Evolutionary conservation across 1,284 basidiomycete genomes (phyloP), one percentile per base, ranked within the genome.

Genomic region (Ceratobasidium sp.): DNA sequence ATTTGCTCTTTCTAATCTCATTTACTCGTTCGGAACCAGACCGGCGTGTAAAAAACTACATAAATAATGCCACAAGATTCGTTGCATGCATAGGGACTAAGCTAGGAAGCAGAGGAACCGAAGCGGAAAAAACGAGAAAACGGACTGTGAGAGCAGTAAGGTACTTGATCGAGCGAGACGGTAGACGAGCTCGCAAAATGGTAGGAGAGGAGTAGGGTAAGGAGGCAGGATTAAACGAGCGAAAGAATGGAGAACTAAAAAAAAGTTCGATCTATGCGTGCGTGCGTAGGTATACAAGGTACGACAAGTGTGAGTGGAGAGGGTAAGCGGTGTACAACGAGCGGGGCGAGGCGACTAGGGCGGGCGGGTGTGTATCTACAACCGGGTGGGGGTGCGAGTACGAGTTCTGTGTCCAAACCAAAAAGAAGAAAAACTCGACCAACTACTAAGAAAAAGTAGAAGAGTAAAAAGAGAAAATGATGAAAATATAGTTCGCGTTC

Each of bases 51-150:
- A 48, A 50, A 65, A 65, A 65, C 47, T 65, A 67, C 65, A 67
- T 67, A 67, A 67, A 67, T 67, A 67, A 41, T 54, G 51, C 65
- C 65, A 67, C 51, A 66, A 64, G 48, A 66, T 53, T 66, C 29
- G 45, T 66, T 66, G 63, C 63, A 31, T 51, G 63, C 45, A 66
- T 36, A 66, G 24, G 22, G 31, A 66, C 48, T 51, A 65, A 33
- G 29, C 63, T 65, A 65, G 47, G 24, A 50, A 45, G 6, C 15
- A 33, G 48, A 54, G 29, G n/a, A 22, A 67, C 31, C 44, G 27
- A 54, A 41, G 24, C 36, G 7, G 9, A 66, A 36, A n/a, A 33
- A 44, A 27, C 27, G 63, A 51, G 7, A 36, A 66, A 64, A 31
- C 22, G 53, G 29, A 56, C 53, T 29, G 14, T 24, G 29, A 41